These are phyloP conservation scores for Dothidotthia symphoricarpi DNA, from an alignment of 2,329 filamentous ascomycete species.

Conservation along the genomic window DNA sequence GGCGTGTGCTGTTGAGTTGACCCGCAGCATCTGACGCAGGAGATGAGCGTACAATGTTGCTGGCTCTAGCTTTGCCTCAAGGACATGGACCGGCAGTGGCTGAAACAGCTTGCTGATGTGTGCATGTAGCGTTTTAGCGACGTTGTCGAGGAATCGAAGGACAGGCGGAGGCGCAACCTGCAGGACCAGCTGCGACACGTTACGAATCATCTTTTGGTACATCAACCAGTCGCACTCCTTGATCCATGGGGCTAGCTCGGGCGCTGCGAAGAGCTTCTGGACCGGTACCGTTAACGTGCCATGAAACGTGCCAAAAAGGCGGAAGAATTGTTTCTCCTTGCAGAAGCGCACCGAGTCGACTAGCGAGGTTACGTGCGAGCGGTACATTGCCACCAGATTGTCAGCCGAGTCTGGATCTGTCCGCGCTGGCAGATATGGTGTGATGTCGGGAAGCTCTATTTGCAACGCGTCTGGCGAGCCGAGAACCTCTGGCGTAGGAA, in stretches of 20 bases:
- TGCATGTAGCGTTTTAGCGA: conserved; percentile 74
- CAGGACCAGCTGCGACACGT: conserved; percentile 81
- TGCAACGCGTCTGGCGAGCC: conserved; percentile 64
- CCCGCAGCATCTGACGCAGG: conserved; percentile 80
- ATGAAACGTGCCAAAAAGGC: conserved; percentile 91
- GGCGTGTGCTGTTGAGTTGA: conserved; percentile 91
- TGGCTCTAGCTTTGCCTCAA: conserved; percentile 82
- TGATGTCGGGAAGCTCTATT: conserved; percentile 80
- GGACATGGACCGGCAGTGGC: conserved; percentile 78
- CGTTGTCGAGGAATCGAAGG: conserved; percentile 80
- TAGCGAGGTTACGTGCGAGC: conserved; percentile 90
- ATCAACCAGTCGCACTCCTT: conserved; percentile 92
- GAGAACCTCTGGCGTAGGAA: conserved; percentile 59
- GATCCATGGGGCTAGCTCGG: conserved; percentile 84
- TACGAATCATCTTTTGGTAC: conserved; percentile 95
- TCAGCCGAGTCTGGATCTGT: conserved; percentile 86
- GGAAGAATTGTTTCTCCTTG: conserved; percentile 95
- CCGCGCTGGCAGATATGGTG: conserved; percentile 72
- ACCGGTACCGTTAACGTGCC: conserved; percentile 96
- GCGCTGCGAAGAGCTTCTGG: conserved; percentile 83
- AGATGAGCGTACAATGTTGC: conserved; percentile 86
- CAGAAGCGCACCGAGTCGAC: conserved; percentile 95
- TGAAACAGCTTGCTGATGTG: conserved; percentile 86
- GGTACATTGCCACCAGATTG: conserved; percentile 82
- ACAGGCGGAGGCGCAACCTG: conserved; percentile 89